These are phyloP conservation scores for Penicillium lagena DNA, from an alignment of 495 filamentous ascomycete genomes.

Conservation along the genomic window DNA sequence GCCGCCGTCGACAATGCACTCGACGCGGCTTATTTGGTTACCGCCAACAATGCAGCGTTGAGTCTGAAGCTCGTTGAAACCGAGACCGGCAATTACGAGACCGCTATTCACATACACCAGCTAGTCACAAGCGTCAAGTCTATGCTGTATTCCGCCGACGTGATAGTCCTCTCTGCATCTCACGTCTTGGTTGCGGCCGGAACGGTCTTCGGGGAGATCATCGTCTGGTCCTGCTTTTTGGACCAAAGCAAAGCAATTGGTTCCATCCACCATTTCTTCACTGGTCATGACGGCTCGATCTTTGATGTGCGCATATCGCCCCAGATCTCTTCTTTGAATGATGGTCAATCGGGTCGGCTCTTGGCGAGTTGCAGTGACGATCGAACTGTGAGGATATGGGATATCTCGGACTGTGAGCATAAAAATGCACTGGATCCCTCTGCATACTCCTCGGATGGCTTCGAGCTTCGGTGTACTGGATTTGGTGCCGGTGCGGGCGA, in stretches of 20 bases:
- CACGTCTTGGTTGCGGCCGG: slow-evolving; percentile 74
- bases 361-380: slow-evolving; percentile 95
- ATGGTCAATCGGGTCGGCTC: slow-evolving; percentile 41
- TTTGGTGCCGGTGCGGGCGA: slow-evolving; percentile 22
- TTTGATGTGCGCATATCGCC: slow-evolving; percentile 80
- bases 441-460: slow-evolving; percentile 38
- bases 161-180: slow-evolving; percentile 49
- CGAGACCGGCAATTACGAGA: slow-evolving; percentile 10
- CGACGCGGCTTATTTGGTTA: slow-evolving; percentile 47
- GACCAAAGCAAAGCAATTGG: slow-evolving; percentile 6
- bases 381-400: slow-evolving; percentile 84
- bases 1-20: slow-evolving; percentile 15
- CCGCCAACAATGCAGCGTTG: slow-evolving; percentile 77
- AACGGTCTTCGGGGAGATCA: slow-evolving; percentile 88
- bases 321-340: slow-evolving; percentile 32
- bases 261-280: slow-evolving; percentile 63
- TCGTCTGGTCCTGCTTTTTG: slow-evolving; percentile 73
- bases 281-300: slow-evolving; percentile 89
- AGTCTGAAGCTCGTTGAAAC: slow-evolving; percentile 25
- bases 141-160: slow-evolving; percentile 80
- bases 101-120: slow-evolving; percentile 24
- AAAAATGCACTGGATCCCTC: slow-evolving; percentile 23
- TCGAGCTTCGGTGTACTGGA: slow-evolving; percentile 37
- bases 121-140: slow-evolving; percentile 68
- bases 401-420: slow-evolving; percentile 52